phyloP scores from a whole-genome alignment of 2,329 filamentous ascomycete genomes.

The Clarireedia paspali region DNA sequence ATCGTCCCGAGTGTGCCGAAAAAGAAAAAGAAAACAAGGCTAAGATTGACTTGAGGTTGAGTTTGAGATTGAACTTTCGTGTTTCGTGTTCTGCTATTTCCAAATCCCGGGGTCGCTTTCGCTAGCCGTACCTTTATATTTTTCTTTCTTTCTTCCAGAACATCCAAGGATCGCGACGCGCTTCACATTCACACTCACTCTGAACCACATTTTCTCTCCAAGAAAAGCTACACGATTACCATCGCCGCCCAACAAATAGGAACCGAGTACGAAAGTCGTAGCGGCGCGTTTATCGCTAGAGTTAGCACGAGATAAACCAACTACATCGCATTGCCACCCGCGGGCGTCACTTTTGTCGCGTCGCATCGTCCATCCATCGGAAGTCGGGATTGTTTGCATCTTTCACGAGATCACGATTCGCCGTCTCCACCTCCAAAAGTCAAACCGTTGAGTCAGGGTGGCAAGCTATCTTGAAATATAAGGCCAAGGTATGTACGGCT shows the following conservation, averaged over 20 bases:
- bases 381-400: neutral
- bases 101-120: constrained; percentile 17
- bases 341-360: too few relatives aligned
- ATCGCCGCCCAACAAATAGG: too few relatives aligned
- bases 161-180: constrained; percentile 11
- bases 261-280: too few relatives aligned
- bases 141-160: neutral
- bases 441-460: neutral
- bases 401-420: neutral
- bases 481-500: too few relatives aligned
- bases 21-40: neutral
- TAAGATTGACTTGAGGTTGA: neutral
- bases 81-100: constrained; percentile 1
- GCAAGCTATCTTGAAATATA: neutral
- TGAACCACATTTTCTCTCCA: neutral
- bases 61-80: too few relatives aligned
- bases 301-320: neutral
- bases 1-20: neutral
- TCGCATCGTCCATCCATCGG: neutral
- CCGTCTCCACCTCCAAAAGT: neutral
- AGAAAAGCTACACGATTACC: neutral
- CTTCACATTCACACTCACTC: neutral
- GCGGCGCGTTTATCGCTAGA: neutral
- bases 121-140: constrained; percentile 17
- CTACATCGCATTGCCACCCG: neutral